phyloP scores from a whole-genome alignment of 2,329 filamentous ascomycete genomes.

The Alternaria longipes region DNA sequence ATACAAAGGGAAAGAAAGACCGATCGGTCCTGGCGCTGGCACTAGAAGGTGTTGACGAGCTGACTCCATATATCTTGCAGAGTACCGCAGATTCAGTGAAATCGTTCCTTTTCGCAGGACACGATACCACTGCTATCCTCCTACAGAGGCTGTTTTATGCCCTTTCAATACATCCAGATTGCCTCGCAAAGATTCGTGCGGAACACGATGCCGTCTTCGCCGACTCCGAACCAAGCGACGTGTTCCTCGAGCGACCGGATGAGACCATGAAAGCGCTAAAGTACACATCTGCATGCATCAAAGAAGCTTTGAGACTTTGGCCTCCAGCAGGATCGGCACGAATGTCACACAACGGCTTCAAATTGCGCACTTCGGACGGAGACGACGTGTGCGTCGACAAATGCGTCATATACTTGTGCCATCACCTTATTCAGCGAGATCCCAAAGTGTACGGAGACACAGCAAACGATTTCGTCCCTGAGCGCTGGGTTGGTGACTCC shows the following conservation, averaged over 20 bases:
- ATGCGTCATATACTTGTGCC: slow-evolving; percentile 56
- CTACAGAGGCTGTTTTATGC: slow-evolving; percentile 46
- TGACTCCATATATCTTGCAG: slow-evolving; percentile 50
- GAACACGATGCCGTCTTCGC: slow-evolving; percentile 66
- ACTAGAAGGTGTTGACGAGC: slow-evolving; percentile 36
- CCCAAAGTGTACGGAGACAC: slow-evolving; percentile 44
- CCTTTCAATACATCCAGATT: slow-evolving; percentile 42
- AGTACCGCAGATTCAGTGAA: slow-evolving; percentile 53
- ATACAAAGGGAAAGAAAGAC: slow-evolving; percentile 31
- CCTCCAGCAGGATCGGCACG: slow-evolving; percentile 60
- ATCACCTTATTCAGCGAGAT: slow-evolving; percentile 52
- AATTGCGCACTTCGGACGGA: slow-evolving; percentile 54
- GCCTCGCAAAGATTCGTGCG: slow-evolving; percentile 47
- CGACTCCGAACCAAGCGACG: slow-evolving; percentile 49
- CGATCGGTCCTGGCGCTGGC: slow-evolving; percentile 49
- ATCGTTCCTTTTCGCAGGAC: slow-evolving; percentile 58
- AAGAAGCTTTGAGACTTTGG: slow-evolving; percentile 64
- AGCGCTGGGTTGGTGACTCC: slow-evolving; percentile 51
- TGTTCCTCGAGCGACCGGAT: slow-evolving; percentile 55
- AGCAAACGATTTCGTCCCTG: slow-evolving; percentile 45
- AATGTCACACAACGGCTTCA: slow-evolving; percentile 50
- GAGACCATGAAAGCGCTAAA: slow-evolving; percentile 60
- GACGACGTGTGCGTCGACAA: slow-evolving; percentile 56
- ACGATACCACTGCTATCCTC: slow-evolving; percentile 56
- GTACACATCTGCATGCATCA: slow-evolving; percentile 64